Base-by-base conservation (phyloP, 2,329 filamentous ascomycete species). In the Thermomyces lanuginosus region DNA sequence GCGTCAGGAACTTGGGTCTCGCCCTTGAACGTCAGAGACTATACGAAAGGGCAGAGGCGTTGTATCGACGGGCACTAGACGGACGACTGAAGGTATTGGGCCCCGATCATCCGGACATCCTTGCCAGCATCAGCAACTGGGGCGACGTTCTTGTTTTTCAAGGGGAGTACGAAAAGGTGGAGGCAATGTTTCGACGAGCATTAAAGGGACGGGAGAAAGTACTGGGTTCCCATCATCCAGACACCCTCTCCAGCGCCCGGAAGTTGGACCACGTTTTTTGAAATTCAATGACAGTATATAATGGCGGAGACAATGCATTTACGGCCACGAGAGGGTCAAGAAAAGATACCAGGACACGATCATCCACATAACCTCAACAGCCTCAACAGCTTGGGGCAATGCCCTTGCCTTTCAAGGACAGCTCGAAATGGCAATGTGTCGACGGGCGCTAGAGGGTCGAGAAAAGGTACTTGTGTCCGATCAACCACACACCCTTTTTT, bases 31-130 rank as follows among this genome's bases (percentile, higher is more conserved):
- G 24, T 3, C 32, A 34, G 26, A 36, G 31, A 8, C 31, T 23
- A 7, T 36, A 36, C 21, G 21, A 23, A 21, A 36, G 42, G 20
- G 39, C 41, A 7, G 37, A 43, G 22, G n/a, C 12, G 20, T 33
- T 39, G 26, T 16, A 36, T 19, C 23, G 29, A 31, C 23, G 21
- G 30, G 30, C 25, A 12, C 16, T 36, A n/a, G 34, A 30, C 27
- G 19, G 11, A 16, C 8, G 16, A 10, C 16, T 30, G 22, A 32
- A 21, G 17, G 12, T 24, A 19, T 26, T 35, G 14, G 30, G 34
- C 21, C 8, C 17, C 4, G 20, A 33, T 20, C 18, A 20, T 20
- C 8, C 33, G 22, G 12, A 8, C 25, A 7, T 21, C 18, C 18
- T 20, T 8, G 9, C 18, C 18, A 8, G 18, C 18, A 20, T 20